These are phyloP conservation scores for Cicer arietinum DNA, from an alignment of 306 rosid species.

Conservation along the genomic window DNA sequence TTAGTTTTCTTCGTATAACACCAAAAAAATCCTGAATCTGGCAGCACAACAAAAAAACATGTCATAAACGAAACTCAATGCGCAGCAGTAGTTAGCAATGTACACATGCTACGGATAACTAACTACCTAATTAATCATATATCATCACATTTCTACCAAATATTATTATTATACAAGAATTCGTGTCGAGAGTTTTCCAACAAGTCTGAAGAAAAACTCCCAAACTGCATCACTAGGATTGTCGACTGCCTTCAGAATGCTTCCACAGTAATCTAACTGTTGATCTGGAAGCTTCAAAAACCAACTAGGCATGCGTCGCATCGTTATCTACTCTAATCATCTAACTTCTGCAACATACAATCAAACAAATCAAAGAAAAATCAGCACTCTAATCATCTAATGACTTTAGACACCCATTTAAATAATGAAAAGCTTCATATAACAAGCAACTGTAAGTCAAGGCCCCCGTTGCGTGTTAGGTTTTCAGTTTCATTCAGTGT, in stretches of 20 bases:
- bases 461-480: too few relatives aligned
- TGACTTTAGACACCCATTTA: too few relatives aligned
- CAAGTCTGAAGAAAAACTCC: conserved; percentile 38
- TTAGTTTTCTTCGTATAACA: conserved; percentile 50
- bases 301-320: conserved; percentile 32
- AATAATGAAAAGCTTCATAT: not conserved
- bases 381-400: not conserved
- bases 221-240: conserved; percentile 40
- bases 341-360: conserved; percentile 40
- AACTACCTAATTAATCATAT: conserved; percentile 48
- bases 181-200: conserved; percentile 41
- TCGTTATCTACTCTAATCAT: conserved; percentile 47
- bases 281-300: conserved; percentile 10
- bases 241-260: conserved; percentile 40
- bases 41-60: conserved; percentile 53
- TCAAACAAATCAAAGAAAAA: not conserved
- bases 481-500: too few relatives aligned
- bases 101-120: conserved; percentile 63
- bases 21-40: conserved; percentile 74
- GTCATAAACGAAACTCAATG: conserved; percentile 51
- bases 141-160: conserved; percentile 61
- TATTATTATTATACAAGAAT: conserved; percentile 70
- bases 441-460: too few relatives aligned
- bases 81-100: conserved; percentile 75
- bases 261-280: conserved; percentile 19